Percentiles rank a stretch among this genome's conserved stretches.
Conservation (phyloP, 2,329 filamentous ascomycete species). For the Claviceps lovelessii region DNA sequence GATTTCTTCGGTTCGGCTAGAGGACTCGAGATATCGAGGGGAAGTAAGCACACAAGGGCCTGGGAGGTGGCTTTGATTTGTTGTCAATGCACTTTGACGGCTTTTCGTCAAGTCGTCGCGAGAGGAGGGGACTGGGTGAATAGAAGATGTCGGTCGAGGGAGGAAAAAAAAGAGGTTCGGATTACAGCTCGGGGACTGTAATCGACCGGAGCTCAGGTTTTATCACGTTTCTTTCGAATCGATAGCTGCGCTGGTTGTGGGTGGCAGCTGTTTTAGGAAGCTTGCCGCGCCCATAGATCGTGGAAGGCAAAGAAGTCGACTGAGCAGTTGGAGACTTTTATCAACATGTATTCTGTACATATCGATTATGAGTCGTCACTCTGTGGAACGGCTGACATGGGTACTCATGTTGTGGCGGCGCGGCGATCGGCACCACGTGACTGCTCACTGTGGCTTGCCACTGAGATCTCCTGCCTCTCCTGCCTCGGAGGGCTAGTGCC, state of each 20-base stretch:
- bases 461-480: no score
- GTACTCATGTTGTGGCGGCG: not conserved
- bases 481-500: not conserved
- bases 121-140: not conserved
- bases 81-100: no score
- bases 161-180: not conserved
- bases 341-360: no score
- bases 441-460: not conserved
- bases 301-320: not conserved
- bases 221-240: no score
- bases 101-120: no score
- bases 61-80: no score
- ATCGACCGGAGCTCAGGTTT: not conserved
- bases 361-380: not conserved
- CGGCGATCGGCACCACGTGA: not conserved
- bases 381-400: not conserved
- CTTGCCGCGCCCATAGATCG: no score
- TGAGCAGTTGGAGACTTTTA: not conserved
- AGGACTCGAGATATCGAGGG: no score
- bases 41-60: no score
- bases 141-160: not conserved
- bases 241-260: not conserved
- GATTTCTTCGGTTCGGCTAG: no score
- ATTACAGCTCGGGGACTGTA: not conserved
- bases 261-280: not conserved